Percentiles rank a stretch among this genome's conserved stretches.
phyloP scores from a whole-genome alignment of 2,329 filamentous ascomycete species.

The Fusarium nygamai region DNA sequence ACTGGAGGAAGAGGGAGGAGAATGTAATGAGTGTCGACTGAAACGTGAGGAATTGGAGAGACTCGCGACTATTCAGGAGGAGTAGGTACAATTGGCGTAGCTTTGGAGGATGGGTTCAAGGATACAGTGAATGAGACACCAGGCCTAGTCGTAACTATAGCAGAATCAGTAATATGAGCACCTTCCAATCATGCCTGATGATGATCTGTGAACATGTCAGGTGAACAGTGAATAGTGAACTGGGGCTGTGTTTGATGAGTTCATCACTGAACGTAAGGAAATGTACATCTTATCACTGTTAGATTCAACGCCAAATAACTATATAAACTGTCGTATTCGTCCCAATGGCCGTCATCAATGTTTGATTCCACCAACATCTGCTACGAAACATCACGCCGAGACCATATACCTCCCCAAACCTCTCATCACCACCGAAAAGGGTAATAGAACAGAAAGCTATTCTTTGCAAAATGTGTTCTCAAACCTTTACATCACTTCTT shows the following conservation, averaged over 20 bases:
- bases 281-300: not conserved
- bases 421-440: rapidly evolving
- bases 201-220: not conserved
- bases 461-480: rapidly evolving
- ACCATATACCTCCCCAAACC: not conserved
- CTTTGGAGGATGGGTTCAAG: rapidly evolving
- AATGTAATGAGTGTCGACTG: not conserved
- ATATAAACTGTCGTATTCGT: not conserved
- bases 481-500: not conserved
- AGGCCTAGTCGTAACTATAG: rapidly evolving
- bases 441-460: rapidly evolving
- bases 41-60: not conserved
- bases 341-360: no score
- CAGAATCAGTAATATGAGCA: rapidly evolving
- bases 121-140: rapidly evolving
- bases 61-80: not conserved
- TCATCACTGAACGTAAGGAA: not conserved
- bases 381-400: rapidly evolving
- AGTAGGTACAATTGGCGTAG: not conserved
- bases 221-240: rapidly evolving
- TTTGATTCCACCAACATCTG: rapidly evolving
- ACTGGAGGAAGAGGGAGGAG: not conserved
- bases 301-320: rapidly evolving
- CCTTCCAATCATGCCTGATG: rapidly evolving
- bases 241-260: not conserved